Evolutionary conservation across 106 monocot genomes (phyloP).

Genomic region (Iris macrosiphon): DNA sequence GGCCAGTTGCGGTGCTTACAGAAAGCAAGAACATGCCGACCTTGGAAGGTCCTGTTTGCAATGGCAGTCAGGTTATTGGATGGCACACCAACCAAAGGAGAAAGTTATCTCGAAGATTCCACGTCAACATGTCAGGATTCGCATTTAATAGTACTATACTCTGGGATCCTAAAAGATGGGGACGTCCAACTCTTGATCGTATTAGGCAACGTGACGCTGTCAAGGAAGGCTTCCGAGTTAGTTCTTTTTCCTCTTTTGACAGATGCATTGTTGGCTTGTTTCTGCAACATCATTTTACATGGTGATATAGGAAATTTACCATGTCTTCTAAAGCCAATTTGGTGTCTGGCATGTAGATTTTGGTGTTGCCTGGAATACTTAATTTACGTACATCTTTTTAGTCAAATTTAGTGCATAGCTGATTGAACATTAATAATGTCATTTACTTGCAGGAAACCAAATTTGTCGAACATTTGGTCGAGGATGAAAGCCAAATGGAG

Average conservation of each 20-base stretch:
- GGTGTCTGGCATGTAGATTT: not conserved
- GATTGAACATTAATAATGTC: not conserved
- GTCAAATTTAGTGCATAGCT: too few species aligned
- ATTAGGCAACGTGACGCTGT: slow-evolving; percentile 34
- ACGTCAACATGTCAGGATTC: slow-evolving; percentile 52
- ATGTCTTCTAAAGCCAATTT: not conserved
- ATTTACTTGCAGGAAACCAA: slow-evolving; percentile 37
- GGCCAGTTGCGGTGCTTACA: slow-evolving; percentile 57
- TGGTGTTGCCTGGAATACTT: not conserved
- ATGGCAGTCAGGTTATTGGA: slow-evolving; percentile 47
- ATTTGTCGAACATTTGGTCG: slow-evolving; percentile 59
- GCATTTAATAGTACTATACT: slow-evolving; percentile 80
- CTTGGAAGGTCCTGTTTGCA: slow-evolving; percentile 67
- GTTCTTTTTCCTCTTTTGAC: not conserved
- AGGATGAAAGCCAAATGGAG: slow-evolving; percentile 84
- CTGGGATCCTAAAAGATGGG: slow-evolving; percentile 68
- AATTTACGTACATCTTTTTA: too few species aligned
- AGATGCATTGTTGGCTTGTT: not conserved
- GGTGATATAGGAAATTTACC: not conserved
- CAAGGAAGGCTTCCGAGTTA: slow-evolving; percentile 44
- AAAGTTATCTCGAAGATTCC: slow-evolving; percentile 41
- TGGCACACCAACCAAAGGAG: slow-evolving; percentile 50
- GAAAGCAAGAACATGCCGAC: slow-evolving; percentile 26
- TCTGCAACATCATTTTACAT: not conserved
- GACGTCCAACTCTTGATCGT: slow-evolving; percentile 35